These are phyloP conservation scores for Ogataea polymorpha DNA, from an alignment of 805 yeast species.

Conservation along the genomic window DNA sequence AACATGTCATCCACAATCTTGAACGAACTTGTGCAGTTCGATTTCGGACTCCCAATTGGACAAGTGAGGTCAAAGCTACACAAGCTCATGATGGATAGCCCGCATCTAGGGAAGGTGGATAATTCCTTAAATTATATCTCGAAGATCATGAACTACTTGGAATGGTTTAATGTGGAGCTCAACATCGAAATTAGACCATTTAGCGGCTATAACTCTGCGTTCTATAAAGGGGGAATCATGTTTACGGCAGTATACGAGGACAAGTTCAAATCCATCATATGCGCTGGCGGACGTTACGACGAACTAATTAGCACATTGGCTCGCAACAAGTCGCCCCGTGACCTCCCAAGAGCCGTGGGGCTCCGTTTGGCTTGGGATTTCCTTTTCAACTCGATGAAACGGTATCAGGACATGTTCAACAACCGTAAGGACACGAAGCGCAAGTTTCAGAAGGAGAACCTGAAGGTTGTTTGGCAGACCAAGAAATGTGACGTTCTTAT, in stretches of 20 bases:
- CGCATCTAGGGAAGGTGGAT: constrained; percentile 57
- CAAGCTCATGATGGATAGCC: constrained; percentile 73
- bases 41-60: constrained; percentile 68
- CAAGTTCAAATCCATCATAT: constrained; percentile 50
- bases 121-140: constrained; percentile 59
- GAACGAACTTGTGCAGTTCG: constrained; percentile 78
- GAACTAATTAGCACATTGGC: constrained; percentile 63
- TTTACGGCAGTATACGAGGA: constrained; percentile 79
- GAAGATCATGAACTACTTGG: constrained; percentile 52
- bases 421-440: constrained; percentile 27
- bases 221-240: constrained; percentile 81
- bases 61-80: constrained; percentile 60
- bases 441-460: constrained; percentile 32
- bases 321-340: constrained; percentile 36
- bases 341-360: constrained; percentile 70
- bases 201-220: constrained; percentile 76
- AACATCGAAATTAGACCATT: constrained; percentile 69
- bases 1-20: constrained; percentile 77
- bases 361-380: constrained; percentile 77
- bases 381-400: constrained; percentile 49
- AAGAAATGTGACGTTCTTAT: constrained; percentile 80
- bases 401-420: constrained; percentile 39
- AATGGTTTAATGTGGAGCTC: constrained; percentile 52
- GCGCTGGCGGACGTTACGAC: constrained; percentile 95
- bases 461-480: constrained; percentile 41